Evolutionary conservation across 208 protist species (phyloP).

Genomic region (Trypanosoma cruzi): DNA sequence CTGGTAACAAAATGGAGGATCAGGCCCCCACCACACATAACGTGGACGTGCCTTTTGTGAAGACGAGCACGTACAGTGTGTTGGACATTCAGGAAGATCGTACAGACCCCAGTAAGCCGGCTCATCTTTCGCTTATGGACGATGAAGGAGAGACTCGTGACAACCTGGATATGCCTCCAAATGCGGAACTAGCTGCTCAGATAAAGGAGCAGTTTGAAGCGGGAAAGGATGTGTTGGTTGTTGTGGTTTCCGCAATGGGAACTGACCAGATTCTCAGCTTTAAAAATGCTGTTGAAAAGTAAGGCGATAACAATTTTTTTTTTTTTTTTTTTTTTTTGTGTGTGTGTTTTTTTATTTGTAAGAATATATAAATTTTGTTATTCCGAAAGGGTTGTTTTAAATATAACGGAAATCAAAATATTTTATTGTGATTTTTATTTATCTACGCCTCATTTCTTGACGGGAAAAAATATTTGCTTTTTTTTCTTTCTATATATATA

Average conservation of each 20-base stretch:
- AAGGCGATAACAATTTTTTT: conserved; percentile 23
- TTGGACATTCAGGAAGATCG: conserved; percentile 95
- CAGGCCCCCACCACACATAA: conserved; percentile 98
- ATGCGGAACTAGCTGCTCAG: conserved; percentile 86
- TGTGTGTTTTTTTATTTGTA: conserved; percentile 18
- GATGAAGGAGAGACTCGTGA: conserved; percentile 95
- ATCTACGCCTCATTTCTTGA: conserved; percentile 21
- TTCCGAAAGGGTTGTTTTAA: too few relatives aligned
- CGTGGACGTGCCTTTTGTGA: conserved; percentile 96
- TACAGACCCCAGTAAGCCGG: conserved; percentile 57
- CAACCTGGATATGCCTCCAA: conserved; percentile 95
- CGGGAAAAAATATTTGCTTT: conserved; percentile 7
- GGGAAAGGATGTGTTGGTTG: conserved; percentile 94
- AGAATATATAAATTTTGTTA: too few relatives aligned
- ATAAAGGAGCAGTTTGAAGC: conserved; percentile 93
- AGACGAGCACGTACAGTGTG: conserved; percentile 94
- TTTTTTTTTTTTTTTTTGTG: conserved; percentile 20
- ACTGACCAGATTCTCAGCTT: conserved; percentile 94
- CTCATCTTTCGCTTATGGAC: conserved; percentile 91
- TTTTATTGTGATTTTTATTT: too few relatives aligned
- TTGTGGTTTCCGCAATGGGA: conserved; percentile 95
- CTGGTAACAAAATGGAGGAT: conserved; percentile 98
- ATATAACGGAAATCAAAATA: too few relatives aligned
- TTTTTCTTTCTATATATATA: conserved; percentile 22
- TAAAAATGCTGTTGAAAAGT: conserved; percentile 88